Evolutionary conservation across 768 basidiomycete species (phyloP).

Genomic region (Floccularia luteovirens): DNA sequence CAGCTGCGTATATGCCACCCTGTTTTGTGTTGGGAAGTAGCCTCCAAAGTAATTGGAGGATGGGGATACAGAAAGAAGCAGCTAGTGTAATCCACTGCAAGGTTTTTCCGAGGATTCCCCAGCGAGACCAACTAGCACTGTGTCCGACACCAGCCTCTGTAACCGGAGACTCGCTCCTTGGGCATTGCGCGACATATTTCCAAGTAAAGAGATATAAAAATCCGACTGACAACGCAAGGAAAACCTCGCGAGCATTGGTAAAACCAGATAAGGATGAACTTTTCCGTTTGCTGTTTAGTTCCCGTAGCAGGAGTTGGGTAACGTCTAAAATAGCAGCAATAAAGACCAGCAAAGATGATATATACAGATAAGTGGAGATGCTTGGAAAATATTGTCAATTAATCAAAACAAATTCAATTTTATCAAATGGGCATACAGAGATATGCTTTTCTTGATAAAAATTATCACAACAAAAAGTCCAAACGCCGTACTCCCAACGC

Average conservation of each 20-base stretch:
- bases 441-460: slow-evolving; percentile 40
- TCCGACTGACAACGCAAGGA: slow-evolving; percentile 48
- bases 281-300: slow-evolving; percentile 15
- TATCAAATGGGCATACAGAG: slow-evolving; percentile 30
- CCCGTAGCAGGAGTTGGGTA: slow-evolving; percentile 38
- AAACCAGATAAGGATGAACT: slow-evolving; percentile 25
- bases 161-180: slow-evolving; percentile 27
- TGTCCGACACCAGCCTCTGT: slow-evolving; percentile 23
- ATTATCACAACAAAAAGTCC: slow-evolving; percentile 52
- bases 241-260: slow-evolving; percentile 48
- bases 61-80: slow-evolving; percentile 34
- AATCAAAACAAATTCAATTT: background rate
- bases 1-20: slow-evolving; percentile 48
- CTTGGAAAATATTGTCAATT: slow-evolving; percentile 17
- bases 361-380: slow-evolving; percentile 42
- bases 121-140: slow-evolving; percentile 59
- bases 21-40: slow-evolving; percentile 29
- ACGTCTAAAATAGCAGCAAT: slow-evolving; percentile 58
- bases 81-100: slow-evolving; percentile 45
- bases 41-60: slow-evolving; percentile 63
- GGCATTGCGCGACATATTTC: slow-evolving; percentile 53
- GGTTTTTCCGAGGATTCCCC: slow-evolving; percentile 47
- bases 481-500: slow-evolving; percentile 57
- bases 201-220: slow-evolving; percentile 63
- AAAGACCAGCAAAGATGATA: slow-evolving; percentile 54